Evolutionary conservation across 2,329 filamentous ascomycete genomes (phyloP), one percentile per base, ranked within the genome.

Genomic region (Dryadomyces quercivorus): DNA sequence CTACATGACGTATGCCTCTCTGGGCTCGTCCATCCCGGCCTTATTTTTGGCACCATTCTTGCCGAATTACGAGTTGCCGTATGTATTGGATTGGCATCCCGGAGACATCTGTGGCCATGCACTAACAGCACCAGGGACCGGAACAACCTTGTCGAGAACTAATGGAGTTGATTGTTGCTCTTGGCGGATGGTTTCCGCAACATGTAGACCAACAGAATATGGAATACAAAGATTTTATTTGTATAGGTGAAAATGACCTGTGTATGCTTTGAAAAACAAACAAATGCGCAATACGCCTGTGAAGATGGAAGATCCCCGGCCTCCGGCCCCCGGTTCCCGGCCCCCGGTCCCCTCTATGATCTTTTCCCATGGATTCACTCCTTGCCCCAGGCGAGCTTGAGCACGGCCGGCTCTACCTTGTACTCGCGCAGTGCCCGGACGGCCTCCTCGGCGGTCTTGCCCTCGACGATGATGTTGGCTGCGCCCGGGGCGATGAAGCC

Each of bases 311-410:
- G 26, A 31, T 31, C 26, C 26, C 26, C 26, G 26, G 26, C 26
- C 26, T 8, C 26, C 26, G 26, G 26, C 26, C 26, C 26, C 26
- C 26, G 26, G 8, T 31, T 8, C 26, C 26, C 26, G 26, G 26
- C 8, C 26, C 26, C 26, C 26, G 26, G 26, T 8, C 8, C 26
- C 26, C 26, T 31, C 12, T 16, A 40, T 40, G 36, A 12, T 12
- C 4, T 40, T 8, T 38, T 42, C 20, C 10, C 49, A 16, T 20
- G 8, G 20, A 3, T 18, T 45, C 26, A 84, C 66, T 84, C 77
- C 60, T 77, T 79, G 3, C 78, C 83, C 93, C 93, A 98, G 56
- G 89, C 75, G 68, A 97, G 71, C 63, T 91, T 84, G 66, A 88
- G 88, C 52, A 88, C 79, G 10, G 85, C 86, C 60, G 83, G 76